Base-by-base conservation (phyloP, 495 filamentous ascomycete genomes). In the Astrothelium subdiscretum region DNA sequence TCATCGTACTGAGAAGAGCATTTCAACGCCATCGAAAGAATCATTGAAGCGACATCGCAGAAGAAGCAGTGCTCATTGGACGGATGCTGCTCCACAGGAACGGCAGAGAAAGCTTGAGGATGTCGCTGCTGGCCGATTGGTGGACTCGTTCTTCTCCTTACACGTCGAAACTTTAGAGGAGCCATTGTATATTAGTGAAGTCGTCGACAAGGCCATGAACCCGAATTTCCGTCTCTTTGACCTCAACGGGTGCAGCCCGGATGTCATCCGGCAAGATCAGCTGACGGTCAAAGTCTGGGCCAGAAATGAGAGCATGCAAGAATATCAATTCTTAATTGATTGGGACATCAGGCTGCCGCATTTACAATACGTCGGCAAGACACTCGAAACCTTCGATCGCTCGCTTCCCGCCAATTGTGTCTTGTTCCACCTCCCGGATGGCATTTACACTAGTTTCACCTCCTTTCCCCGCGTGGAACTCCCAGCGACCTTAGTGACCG, bases 141-240 rank as follows among this genome's bases (percentile, higher is more conserved):
- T 85, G n/a, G 89, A 96, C 73, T 83, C 85, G 11, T 97, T 95
- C 81, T 95, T 96, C 71, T 87, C 89, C 0, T 73, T 98, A 27
- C 92, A 96, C 74, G 64, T 71, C 42, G 65, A 66, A 43, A 69
- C 59, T 22, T 59, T 70, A 11, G 65, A 73, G 43, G 85, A 89
- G 22, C 92, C 94, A 0, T 74, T 97, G 26, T 98, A 97, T 71
- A 84, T 96, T 70, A 96, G 91, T 74, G 94, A 98, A 76, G 76
- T 88, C 43, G 79, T 85, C 18, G 81, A 88, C 63, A 84, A 84
- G 70, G 81, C 89, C 18, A 92, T 89, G 72, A 97, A 97, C 74
- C 92, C 92, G 43, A 89, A 84, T 68, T 98, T 96, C 71, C 84
- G 85, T 43, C 84, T 86, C 62, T 95, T 97, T 72, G 90, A 97